A percentile compares a stretch with the other conserved stretches of the same genome.
phyloP scores from a whole-genome alignment of 257 asterid genomes.

The Sherardia arvensis region DNA sequence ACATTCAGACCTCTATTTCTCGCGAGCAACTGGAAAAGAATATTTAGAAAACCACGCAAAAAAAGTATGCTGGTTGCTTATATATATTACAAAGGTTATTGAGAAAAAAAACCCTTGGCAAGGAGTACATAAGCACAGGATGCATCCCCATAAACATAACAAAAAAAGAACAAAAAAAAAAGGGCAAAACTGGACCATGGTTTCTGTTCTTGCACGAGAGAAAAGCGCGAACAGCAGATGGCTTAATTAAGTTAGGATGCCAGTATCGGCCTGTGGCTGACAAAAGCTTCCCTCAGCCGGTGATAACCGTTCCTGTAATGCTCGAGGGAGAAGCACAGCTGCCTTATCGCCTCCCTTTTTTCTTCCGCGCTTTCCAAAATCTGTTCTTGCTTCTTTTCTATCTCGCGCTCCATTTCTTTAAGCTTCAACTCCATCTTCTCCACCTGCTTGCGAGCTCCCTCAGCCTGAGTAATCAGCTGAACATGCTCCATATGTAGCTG shows the following conservation, averaged over 20 bases:
- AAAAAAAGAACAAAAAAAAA: background rate
- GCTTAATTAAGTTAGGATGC: slow-evolving; percentile 25
- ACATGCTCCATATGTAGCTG: slow-evolving; percentile 53
- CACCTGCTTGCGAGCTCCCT: slow-evolving; percentile 26
- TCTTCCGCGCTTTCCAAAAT: slow-evolving; percentile 70
- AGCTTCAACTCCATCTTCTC: slow-evolving; percentile 36
- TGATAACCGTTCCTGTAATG: slow-evolving; percentile 64
- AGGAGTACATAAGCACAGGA: background rate
- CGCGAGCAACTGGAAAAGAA: too few species aligned
- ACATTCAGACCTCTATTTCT: too few species aligned
- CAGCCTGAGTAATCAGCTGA: slow-evolving; percentile 30
- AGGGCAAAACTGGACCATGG: background rate
- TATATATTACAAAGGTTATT: background rate
- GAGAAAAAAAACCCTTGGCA: background rate
- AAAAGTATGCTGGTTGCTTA: background rate
- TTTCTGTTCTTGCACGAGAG: background rate
- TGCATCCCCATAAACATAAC: background rate
- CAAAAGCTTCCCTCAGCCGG: slow-evolving; percentile 51
- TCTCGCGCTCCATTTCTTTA: slow-evolving; percentile 45
- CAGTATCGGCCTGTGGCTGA: slow-evolving; percentile 38
- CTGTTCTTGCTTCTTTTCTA: slow-evolving; percentile 37
- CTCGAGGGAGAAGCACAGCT: slow-evolving; percentile 72
- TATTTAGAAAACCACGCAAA: background rate
- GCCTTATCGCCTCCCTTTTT: slow-evolving; percentile 87
- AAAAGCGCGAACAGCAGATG: background rate